Conservation (phyloP, 768 basidiomycete genomes). For the Fistulinella prunicolor region DNA sequence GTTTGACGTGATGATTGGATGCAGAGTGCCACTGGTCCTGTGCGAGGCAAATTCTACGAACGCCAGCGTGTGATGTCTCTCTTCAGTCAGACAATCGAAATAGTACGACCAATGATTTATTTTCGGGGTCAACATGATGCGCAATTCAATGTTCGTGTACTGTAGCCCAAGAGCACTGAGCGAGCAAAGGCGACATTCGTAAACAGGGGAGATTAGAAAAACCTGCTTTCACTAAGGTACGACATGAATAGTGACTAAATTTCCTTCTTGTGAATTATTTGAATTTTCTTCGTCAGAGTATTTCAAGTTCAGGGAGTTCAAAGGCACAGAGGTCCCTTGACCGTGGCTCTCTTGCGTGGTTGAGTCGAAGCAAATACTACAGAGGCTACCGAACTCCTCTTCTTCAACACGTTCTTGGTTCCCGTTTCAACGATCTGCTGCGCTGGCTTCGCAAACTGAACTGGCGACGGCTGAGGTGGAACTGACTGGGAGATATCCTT, state of each 20-base stretch:
- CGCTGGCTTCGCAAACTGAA: background rate
- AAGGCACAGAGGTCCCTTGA: constrained; percentile 19
- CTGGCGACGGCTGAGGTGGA: background rate
- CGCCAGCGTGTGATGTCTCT: constrained; percentile 9
- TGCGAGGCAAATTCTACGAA: too few relatives aligned
- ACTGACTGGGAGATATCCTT: background rate
- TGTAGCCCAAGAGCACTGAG: background rate
- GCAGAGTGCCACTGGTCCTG: too few relatives aligned
- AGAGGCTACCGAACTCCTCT: constrained; percentile 5
- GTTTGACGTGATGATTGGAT: constrained; percentile 11
- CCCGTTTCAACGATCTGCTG: background rate
- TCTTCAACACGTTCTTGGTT: constrained; percentile 1
- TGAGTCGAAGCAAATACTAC: background rate
- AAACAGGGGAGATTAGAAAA: too few relatives aligned
- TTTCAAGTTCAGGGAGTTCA: constrained; percentile 3
- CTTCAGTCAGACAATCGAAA: constrained; percentile 9
- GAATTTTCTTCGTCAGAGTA: background rate
- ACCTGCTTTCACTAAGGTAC: too few relatives aligned
- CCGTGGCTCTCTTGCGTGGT: constrained; percentile 5
- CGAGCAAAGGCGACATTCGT: too few relatives aligned
- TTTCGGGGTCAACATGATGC: constrained; percentile 15
- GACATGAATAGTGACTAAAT: too few relatives aligned
- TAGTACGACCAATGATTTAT: constrained; percentile 10
- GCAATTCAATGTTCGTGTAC: background rate
- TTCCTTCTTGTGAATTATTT: background rate